A percentile compares a stretch with the other conserved stretches of the same genome.
Evolutionary conservation across 2,329 filamentous ascomycete genomes (phyloP).

Genomic region (Huntiella abstrusa): DNA sequence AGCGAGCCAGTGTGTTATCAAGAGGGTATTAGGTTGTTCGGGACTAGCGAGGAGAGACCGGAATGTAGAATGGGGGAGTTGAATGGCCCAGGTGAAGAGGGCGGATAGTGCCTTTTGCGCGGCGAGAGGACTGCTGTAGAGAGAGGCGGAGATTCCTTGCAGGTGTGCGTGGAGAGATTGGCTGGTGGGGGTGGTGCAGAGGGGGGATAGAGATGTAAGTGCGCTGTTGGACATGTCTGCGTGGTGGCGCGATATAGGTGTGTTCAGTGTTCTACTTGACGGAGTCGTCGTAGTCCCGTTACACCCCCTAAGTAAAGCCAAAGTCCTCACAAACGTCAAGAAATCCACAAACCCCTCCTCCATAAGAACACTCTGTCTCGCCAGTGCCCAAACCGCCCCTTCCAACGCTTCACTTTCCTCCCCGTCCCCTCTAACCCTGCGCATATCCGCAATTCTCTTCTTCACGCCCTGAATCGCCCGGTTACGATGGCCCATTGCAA

Average conservation of each 20-base stretch:
- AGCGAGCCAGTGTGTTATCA: conserved; percentile 35
- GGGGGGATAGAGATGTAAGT: conserved; percentile 23
- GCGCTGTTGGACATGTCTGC: conserved; percentile 27
- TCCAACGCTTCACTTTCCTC: conserved; percentile 41
- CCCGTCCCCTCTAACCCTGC: conserved; percentile 22
- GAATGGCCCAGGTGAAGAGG: conserved; percentile 40
- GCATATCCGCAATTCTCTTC: conserved; percentile 27
- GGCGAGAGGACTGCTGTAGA: no score
- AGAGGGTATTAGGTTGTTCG: conserved; percentile 27
- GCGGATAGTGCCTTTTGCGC: conserved; percentile 31
- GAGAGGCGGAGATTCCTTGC: conserved; percentile 18
- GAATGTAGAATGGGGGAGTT: conserved; percentile 33
- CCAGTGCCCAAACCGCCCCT: conserved; percentile 39
- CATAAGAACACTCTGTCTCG: conserved; percentile 38
- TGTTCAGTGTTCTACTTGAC: conserved; percentile 18
- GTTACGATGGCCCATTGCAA: conserved; percentile 45
- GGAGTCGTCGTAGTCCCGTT: conserved; percentile 18
- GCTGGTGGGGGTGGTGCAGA: conserved; percentile 24
- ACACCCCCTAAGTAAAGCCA: conserved; percentile 40
- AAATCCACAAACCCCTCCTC: conserved; percentile 41
- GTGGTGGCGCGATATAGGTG: conserved; percentile 25
- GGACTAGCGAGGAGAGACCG: conserved; percentile 28
- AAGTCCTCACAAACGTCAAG: conserved; percentile 37
- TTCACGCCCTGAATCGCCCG: conserved; percentile 46
- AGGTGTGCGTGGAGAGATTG: conserved; percentile 26